Evolutionary conservation across 2,329 filamentous ascomycete species (phyloP).

Genomic region (Colletotrichum magnum): DNA sequence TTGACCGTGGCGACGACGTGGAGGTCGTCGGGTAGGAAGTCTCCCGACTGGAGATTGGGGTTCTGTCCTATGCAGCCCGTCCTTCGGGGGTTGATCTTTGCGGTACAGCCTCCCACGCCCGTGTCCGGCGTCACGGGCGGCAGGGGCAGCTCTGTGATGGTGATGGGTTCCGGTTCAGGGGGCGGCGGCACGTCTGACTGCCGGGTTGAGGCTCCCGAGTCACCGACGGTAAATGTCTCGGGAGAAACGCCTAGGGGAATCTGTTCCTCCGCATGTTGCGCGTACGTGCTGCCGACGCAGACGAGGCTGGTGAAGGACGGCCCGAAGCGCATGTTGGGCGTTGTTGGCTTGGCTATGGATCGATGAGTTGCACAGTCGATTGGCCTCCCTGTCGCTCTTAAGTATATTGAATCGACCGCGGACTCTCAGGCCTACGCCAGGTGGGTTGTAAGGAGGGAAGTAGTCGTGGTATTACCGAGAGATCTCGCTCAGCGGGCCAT

Average conservation of each 20-base stretch:
- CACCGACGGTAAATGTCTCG: fast-evolving
- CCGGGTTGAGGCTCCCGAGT: too few species aligned
- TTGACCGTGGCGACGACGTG: slow-evolving; percentile 56
- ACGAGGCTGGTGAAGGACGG: neutral
- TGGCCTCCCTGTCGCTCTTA: neutral
- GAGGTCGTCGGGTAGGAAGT: slow-evolving; percentile 59
- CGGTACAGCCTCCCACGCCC: slow-evolving; percentile 50
- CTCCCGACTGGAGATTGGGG: slow-evolving; percentile 32
- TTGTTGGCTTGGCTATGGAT: neutral
- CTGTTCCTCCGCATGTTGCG: neutral
- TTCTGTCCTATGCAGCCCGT: slow-evolving; percentile 55
- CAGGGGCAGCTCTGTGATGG: slow-evolving; percentile 52
- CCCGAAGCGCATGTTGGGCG: slow-evolving; percentile 8
- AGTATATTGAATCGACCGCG: neutral
- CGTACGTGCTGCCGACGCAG: neutral
- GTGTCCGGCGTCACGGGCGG: slow-evolving; percentile 51
- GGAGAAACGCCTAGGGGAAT: neutral
- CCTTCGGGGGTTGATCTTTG: slow-evolving; percentile 49
- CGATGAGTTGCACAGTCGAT: neutral
- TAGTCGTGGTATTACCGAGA: slow-evolving; percentile 16
- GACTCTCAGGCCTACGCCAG: neutral
- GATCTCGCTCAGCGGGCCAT: neutral
- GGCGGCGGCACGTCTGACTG: slow-evolving; percentile 41
- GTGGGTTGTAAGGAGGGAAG: too few species aligned
- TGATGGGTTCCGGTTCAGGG: slow-evolving; percentile 51